phyloP scores from a whole-genome alignment of 345 rosid genomes.

The Pistacia vera region DNA sequence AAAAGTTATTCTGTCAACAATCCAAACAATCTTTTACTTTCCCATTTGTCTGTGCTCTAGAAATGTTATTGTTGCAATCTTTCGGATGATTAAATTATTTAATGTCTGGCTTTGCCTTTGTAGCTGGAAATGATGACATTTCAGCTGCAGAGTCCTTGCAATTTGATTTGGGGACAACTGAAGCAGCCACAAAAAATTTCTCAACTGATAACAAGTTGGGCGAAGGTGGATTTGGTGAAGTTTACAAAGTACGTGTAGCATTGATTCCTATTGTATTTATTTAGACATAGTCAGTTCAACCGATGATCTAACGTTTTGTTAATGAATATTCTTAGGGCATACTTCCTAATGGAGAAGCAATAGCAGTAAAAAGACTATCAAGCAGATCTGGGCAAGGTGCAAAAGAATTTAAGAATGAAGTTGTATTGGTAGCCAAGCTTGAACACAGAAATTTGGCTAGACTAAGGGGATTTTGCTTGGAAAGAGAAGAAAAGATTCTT shows the following conservation, averaged over 20 bases:
- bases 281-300: background rate
- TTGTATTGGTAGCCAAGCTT: conserved; percentile 32
- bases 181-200: conserved; percentile 51
- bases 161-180: conserved; percentile 34
- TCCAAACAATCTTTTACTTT: background rate
- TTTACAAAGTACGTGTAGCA: conserved; percentile 46
- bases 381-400: conserved; percentile 28
- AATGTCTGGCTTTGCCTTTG: conserved; percentile 2
- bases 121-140: conserved; percentile 37
- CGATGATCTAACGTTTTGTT: background rate
- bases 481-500: conserved; percentile 40
- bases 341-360: conserved; percentile 26
- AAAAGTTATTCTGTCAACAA: background rate
- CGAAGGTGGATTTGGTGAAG: conserved; percentile 72
- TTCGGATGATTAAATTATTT: background rate
- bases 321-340: conserved; percentile 15
- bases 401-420: conserved; percentile 39
- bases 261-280: no score
- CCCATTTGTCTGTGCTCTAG: no score
- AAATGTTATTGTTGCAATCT: background rate
- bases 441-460: conserved; percentile 41
- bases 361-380: conserved; percentile 35
- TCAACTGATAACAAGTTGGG: conserved; percentile 59
- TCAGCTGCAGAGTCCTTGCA: conserved; percentile 44
- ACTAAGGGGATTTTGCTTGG: conserved; percentile 36